Base-by-base conservation (phyloP, 805 yeast species). In the Kodamaea hsintzibuensis region DNA sequence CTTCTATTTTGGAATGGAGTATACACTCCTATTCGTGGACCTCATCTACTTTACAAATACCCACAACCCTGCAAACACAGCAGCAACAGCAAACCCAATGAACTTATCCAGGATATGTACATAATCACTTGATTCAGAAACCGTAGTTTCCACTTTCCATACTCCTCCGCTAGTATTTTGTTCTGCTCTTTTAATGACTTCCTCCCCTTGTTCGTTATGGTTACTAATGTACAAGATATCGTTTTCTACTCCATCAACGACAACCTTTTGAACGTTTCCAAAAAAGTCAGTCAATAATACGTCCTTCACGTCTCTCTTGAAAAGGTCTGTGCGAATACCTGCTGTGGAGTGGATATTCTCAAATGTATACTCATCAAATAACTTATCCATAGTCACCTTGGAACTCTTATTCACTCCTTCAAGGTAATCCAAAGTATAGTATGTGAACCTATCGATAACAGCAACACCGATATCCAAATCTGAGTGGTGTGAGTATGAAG, bases 401-500 rank as follows among this genome's bases (percentile, higher is more conserved):
- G 97, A 89, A 60, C 85, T 84, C 69, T 84, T 88, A 52, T 88
- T 86, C 50, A 95, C 84, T 40, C 80, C 77, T 71, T 93, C 99
- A 64, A 95, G 78, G 65, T 86, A 95, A 55, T 91, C 97, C 60
- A 95, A 78, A 51, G 91, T 92, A 71, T 83, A 91, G 69, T 91
- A 92, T 0, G 99, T 95, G 74, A 95, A 95, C 62, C 99, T 78
- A 69, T 95, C 99, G 64, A 95, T 95, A 10, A 95, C 97, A 0
- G 99, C 98, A 50, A 95, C 98, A 7, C 99, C 99, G 48, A 95
- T 84, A 63, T 93, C 98, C 45, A 88, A 82, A 68, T 95, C 99
- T 1, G 98, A 90, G 68, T 91, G 97, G 64, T 95, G 98, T 1
- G 98, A 91, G 66, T 91, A 95, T 1, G 97, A 90, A 49, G 93